Percentiles rank a stretch among this genome's conserved stretches.
Evolutionary conservation across 2,329 filamentous ascomycete species (phyloP).

Genomic region (Neofusicoccum ribis): DNA sequence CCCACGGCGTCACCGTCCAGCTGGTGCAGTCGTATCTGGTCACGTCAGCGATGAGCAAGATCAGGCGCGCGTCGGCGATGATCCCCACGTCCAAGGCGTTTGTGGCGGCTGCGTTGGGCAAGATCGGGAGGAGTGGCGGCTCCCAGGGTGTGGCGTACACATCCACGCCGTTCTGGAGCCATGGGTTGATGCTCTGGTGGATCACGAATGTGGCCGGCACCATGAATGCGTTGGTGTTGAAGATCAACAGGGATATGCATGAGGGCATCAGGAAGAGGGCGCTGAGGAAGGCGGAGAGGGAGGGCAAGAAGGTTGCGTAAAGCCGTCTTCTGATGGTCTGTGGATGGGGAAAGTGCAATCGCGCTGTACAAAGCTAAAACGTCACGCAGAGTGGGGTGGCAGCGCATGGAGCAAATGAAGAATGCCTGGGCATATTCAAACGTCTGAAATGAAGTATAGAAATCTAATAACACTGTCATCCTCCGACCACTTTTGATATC

Average conservation of each 20-base stretch:
- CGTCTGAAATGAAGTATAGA: too few species aligned
- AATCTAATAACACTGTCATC: neutral
- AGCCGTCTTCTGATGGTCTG: too few species aligned
- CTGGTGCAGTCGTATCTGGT: conserved; percentile 90
- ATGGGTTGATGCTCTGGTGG: conserved; percentile 84
- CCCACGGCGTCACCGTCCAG: conserved; percentile 82
- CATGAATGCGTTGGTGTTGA: conserved; percentile 58
- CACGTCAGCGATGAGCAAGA: conserved; percentile 95
- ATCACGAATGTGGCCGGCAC: conserved; percentile 63
- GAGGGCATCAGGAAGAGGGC: conserved; percentile 79
- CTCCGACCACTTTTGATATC: neutral
- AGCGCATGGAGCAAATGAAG: too few species aligned
- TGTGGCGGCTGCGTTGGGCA: conserved; percentile 73
- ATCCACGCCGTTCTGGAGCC: conserved; percentile 90
- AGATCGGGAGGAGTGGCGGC: conserved; percentile 75
- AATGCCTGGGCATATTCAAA: too few species aligned
- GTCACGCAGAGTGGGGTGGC: too few species aligned
- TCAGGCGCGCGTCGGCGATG: conserved; percentile 73
- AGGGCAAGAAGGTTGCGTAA: conserved; percentile 64
- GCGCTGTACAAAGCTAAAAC: too few species aligned
- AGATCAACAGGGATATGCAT: conserved; percentile 71
- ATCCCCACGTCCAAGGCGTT: conserved; percentile 83
- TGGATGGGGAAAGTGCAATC: too few species aligned
- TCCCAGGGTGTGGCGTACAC: conserved; percentile 79
- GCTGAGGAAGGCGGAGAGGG: conserved; percentile 68